phyloP scores from a whole-genome alignment of 768 basidiomycete genomes.

The Rhodosporidiobolus odoratus region DNA sequence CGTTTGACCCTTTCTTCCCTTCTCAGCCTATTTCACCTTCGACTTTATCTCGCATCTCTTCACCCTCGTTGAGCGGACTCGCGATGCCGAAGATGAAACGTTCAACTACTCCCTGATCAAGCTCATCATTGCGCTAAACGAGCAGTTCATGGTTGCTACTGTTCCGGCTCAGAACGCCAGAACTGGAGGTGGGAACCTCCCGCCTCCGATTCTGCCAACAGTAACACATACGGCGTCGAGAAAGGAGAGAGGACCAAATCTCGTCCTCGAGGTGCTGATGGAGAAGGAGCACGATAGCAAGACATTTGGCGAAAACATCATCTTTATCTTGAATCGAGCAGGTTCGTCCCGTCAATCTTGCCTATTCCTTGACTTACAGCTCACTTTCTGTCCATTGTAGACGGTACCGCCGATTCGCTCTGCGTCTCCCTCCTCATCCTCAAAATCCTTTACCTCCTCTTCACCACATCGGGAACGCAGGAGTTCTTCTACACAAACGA shows the following conservation, averaged over 20 bases:
- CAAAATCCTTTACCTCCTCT: conserved; percentile 89
- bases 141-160: conserved; percentile 85
- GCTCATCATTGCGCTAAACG: conserved; percentile 84
- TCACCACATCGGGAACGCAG: conserved; percentile 83
- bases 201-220: conserved; percentile 32
- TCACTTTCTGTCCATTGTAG: conserved; percentile 48
- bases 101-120: conserved; percentile 96
- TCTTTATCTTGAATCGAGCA: conserved; percentile 96
- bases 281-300: conserved; percentile 77
- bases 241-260: conserved; percentile 53
- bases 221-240: conserved; percentile 1
- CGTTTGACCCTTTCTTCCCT: conserved; percentile 4
- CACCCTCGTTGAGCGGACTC: conserved; percentile 86
- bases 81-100: conserved; percentile 77
- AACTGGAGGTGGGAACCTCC: conserved; percentile 8
- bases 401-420: conserved; percentile 77
- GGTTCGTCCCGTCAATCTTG: conserved; percentile 54
- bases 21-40: conserved; percentile 72
- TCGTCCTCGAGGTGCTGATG: conserved; percentile 75
- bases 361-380: background rate
- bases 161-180: conserved; percentile 19
- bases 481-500: conserved; percentile 99
- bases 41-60: conserved; percentile 81
- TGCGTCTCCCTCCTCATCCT: conserved; percentile 92
- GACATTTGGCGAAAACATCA: conserved; percentile 97